phyloP scores from a whole-genome alignment of 164 flowering plant species.

The Vitis rotundifolia region DNA sequence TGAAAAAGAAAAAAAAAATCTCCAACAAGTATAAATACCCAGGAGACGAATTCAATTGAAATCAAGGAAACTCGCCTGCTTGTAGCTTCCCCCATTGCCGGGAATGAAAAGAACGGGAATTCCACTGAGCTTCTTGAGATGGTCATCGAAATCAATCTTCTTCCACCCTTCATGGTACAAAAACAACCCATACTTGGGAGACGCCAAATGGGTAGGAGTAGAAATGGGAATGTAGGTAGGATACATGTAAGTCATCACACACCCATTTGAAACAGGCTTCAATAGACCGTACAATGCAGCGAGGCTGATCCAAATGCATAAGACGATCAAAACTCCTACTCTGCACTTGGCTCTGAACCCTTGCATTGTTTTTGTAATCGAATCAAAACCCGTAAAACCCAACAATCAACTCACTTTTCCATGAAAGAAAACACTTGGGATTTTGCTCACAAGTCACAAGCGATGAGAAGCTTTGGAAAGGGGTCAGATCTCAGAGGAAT shows the following conservation, averaged over 20 bases:
- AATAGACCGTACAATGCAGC: conserved; percentile 60
- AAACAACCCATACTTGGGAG: conserved; percentile 69
- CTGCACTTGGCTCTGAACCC: conserved; percentile 51
- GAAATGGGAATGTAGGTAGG: conserved; percentile 88
- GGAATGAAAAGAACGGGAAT: conserved; percentile 95
- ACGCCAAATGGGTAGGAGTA: conserved; percentile 39
- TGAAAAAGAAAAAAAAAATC: not conserved
- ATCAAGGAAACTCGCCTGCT: conserved; percentile 62
- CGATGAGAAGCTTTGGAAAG: too few relatives aligned
- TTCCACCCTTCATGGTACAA: conserved; percentile 99
- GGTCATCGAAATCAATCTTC: conserved; percentile 80
- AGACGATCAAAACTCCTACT: conserved; percentile 36
- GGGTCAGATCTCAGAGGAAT: too few relatives aligned
- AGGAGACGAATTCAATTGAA: not conserved
- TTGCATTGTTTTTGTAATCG: conserved; percentile 28
- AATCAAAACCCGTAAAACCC: too few relatives aligned
- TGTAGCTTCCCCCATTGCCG: conserved; percentile 98
- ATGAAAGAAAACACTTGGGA: too few relatives aligned
- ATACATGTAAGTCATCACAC: conserved; percentile 96
- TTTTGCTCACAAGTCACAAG: too few relatives aligned
- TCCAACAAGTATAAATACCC: not conserved
- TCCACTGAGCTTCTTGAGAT: conserved; percentile 76
- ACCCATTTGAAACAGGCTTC: conserved; percentile 75
- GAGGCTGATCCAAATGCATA: conserved; percentile 45
- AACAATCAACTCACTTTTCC: too few relatives aligned